Evolutionary conservation across 75 land plant species (phyloP).

Genomic region (Adiantum capillusveneris): DNA sequence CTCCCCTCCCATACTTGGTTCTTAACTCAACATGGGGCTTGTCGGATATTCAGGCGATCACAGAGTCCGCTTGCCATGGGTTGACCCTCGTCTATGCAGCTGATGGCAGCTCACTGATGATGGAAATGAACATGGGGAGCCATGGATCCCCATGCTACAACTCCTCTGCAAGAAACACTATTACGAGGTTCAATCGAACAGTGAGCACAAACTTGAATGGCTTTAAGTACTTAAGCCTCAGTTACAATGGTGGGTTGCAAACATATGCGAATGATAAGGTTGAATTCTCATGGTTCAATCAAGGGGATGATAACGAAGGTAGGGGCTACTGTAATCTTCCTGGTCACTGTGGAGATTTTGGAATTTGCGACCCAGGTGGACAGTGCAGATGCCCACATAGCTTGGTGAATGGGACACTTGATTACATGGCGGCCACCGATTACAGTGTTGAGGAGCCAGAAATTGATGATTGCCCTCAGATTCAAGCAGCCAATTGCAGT

Average conservation of each 20-base stretch:
- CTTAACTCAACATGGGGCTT: neutral
- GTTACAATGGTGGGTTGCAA: neutral
- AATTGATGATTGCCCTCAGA: neutral
- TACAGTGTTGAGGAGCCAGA: neutral
- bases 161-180: neutral
- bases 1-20: constrained; percentile 5
- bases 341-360: neutral
- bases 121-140: neutral
- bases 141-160: neutral
- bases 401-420: neutral
- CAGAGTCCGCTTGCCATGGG: neutral
- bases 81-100: neutral
- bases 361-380: neutral
- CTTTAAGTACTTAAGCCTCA: neutral
- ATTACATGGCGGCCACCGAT: neutral
- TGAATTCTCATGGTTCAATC: constrained; percentile 1
- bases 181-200: neutral
- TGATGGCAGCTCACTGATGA: neutral
- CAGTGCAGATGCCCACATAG: neutral
- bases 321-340: neutral
- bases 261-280: neutral
- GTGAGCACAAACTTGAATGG: neutral
- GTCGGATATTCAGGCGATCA: neutral
- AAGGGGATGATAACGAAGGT: neutral
- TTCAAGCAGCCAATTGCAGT: neutral